Evolutionary conservation across 176 grass and related monocot species (phyloP), one percentile per base, ranked within the genome.

Genomic region (Oryza glumipatula): DNA sequence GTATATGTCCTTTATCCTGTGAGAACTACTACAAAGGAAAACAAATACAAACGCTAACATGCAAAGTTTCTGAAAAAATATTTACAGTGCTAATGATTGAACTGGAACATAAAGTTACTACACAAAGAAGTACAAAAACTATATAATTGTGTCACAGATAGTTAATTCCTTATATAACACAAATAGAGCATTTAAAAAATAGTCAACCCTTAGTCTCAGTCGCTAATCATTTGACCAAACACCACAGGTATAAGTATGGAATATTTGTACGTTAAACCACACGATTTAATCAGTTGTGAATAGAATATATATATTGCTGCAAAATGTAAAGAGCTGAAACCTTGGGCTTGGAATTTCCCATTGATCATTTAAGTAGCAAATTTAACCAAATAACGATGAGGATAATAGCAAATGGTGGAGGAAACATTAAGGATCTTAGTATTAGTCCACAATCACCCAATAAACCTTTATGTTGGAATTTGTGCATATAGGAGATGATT

Each of bases 21-120:
- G 74, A 72, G 1, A 17, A 23, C 9, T 65, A 43, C 38, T 56
- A 81, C 26, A 58, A 63, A 76, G 9, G 13, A 73, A 67, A 10
- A 64, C 13, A 64, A 72, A 52, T 70, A 54, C 21, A 70, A 88
- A 73, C 7, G 8, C 35, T 60, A 60, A 16, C 67, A 43, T 63
- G 67, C 21, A 78, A 72, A 82, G 11, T 43, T 33, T 83, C 56
- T 48, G 41, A 39, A 72, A 48, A 76, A 19, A 48, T 78, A 17
- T 72, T 72, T 68, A 32, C 26, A 36, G 19, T 28, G 21, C 76
- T 66, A 22, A 56, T 32, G 69, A 78, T 66, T 78, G 47, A 73
- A 45, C 54, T 79, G 22, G 22, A 58, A 87, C 74, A 48, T 81
- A 13, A 22, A n/a, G 26, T 32, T 79, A 30, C 67, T 67, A 65